Percentiles rank a stretch among this genome's conserved stretches.
These are phyloP conservation scores for Erysimum cheiri DNA, from an alignment of 441 rosid genomes.

Conservation along the genomic window DNA sequence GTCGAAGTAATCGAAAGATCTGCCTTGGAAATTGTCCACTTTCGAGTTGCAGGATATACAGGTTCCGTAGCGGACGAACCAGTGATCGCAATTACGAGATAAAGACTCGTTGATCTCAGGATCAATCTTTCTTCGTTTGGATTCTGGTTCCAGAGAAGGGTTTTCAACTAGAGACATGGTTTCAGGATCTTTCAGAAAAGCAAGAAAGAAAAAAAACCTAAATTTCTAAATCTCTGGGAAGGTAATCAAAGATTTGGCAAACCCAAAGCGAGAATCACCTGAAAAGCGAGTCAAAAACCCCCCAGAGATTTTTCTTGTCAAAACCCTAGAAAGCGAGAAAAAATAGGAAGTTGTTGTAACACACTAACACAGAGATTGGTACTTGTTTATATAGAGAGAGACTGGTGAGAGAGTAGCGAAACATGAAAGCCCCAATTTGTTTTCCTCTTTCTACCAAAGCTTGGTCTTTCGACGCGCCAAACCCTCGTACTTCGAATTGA, in stretches of 20 bases:
- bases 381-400: too few species aligned
- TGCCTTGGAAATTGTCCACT: not conserved
- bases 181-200: not conserved
- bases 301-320: not conserved
- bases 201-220: not conserved
- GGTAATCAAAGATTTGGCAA: not conserved
- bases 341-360: too few species aligned
- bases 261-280: not conserved
- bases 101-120: not conserved
- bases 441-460: too few species aligned
- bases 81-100: not conserved
- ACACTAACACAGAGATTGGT: too few species aligned
- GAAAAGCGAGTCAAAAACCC: not conserved
- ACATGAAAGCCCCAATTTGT: too few species aligned
- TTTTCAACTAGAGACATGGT: conserved; percentile 12
- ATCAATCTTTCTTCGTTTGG: conserved; percentile 20
- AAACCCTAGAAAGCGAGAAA: not conserved
- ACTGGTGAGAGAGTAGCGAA: too few species aligned
- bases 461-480: too few species aligned
- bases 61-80: not conserved
- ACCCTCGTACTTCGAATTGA: too few species aligned
- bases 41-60: conserved; percentile 3
- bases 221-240: not conserved
- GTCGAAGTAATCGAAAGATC: not conserved
- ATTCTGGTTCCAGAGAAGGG: not conserved